Base-by-base conservation (phyloP, 495 filamentous ascomycete species). In the Trichoderma erinaceum region DNA sequence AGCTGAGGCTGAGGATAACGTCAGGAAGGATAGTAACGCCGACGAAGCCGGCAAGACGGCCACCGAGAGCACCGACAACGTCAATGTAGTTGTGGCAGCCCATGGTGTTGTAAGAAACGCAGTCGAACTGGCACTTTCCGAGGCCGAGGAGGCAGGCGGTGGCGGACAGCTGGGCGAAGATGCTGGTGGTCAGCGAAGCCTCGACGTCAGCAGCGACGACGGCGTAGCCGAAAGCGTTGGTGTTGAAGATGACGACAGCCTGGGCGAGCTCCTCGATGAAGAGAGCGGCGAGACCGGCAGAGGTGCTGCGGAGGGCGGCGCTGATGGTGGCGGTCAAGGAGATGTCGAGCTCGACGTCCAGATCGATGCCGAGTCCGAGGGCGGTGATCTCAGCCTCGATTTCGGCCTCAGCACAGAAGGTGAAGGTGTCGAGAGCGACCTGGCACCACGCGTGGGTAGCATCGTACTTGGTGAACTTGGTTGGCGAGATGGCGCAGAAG, bases 51-150 rank as follows among this genome's bases (percentile, higher is more conserved):
- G 56, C 11, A 32, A 61, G 10, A 25, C 25, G 56, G 56, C 25
- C 56, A 32, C 56, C 56, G 25, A 61, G 23, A 32, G 25, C 56
- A 61, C 56, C 56, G 25, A 32, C 56, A 23, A 61, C 56, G 56
- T 61, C 56, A 10, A 61, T 61, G 56, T 29, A 61, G 56, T 61
- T 61, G 56, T 61, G 56, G 56, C 56, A 61, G 56, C 56, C 56
- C 56, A 29, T 61, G 56, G 56, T 61, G 56, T 25, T 61, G 56
- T 29, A 61, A 23, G 56, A 61, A 11, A 61, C 56, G 56, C 56
- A 61, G 56, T 61, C 56, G 56, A 61, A 61, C 27, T 61, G 56
- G 56, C 56, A 61, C 23, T 29, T 61, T 12, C 56, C 27, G 56
- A 61, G 10, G 56, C 56, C 56, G 56, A 61, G 56, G 27, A 27